phyloP scores from a whole-genome alignment of 2,329 filamentous ascomycete species.

The Penicillium brasilianum region DNA sequence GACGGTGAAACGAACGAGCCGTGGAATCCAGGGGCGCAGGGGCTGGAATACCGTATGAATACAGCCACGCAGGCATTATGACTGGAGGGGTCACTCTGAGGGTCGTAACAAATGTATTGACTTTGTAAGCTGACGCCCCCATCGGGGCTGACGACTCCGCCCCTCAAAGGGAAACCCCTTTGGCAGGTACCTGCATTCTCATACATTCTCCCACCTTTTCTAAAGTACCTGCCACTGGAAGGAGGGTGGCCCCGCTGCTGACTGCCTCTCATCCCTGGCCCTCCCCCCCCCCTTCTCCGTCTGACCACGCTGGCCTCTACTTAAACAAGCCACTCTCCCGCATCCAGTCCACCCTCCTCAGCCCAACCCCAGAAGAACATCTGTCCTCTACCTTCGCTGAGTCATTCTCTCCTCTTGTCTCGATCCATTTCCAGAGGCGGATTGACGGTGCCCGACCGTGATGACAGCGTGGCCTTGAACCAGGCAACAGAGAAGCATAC shows the following conservation, averaged over 20 bases:
- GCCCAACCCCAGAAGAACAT: constrained; percentile 32
- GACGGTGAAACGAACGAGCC: constrained; percentile 10
- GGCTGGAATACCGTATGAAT: constrained; percentile 14
- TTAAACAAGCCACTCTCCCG: constrained; percentile 37
- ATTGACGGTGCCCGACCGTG: constrained; percentile 36
- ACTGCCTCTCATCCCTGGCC: background rate
- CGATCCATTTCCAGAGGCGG: constrained; percentile 20
- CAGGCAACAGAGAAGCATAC: constrained; percentile 6
- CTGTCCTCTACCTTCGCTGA: constrained; percentile 40
- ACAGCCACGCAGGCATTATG: background rate
- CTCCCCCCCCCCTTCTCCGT: constrained; percentile 17
- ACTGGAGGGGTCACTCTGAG: background rate
- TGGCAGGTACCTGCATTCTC: constrained; percentile 10
- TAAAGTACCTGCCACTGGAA: constrained; percentile 13
- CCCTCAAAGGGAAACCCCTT: background rate
- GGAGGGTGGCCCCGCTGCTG: too few relatives aligned
- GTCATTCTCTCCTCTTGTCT: constrained; percentile 14
- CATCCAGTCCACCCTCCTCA: constrained; percentile 11
- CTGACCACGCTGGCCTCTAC: constrained; percentile 50
- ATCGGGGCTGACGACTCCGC: constrained; percentile 6
- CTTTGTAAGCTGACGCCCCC: background rate
- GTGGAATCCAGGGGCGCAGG: constrained; percentile 24
- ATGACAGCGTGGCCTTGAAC: constrained; percentile 45
- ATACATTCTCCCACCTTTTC: background rate
- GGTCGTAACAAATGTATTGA: background rate